A percentile compares a stretch with the other conserved stretches of the same genome.
phyloP scores from a whole-genome alignment of 441 rosid genomes.

The Populus tomentosa region DNA sequence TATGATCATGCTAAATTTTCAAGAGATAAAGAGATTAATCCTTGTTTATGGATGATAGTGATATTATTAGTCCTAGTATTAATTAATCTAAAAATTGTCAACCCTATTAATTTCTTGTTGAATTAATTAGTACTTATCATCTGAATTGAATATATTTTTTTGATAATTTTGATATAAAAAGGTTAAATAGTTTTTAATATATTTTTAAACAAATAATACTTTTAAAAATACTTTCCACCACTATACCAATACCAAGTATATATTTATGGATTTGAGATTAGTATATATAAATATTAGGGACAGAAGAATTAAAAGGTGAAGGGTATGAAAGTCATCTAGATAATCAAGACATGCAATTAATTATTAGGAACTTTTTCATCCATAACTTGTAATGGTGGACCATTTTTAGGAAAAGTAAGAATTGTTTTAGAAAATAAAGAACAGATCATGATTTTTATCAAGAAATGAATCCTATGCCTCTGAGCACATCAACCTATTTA shows the following conservation, averaged over 20 bases:
- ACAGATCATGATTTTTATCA: not conserved
- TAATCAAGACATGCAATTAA: not conserved
- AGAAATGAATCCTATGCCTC: not conserved
- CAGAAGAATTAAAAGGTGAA: not conserved
- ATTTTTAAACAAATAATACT: no score
- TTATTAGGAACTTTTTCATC: slow-evolving; percentile 24
- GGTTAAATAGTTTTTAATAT: rapidly evolving
- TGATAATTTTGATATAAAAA: no score
- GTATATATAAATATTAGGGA: not conserved
- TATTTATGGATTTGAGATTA: not conserved
- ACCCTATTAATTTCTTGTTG: not conserved
- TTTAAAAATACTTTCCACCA: no score
- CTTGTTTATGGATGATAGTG: no score
- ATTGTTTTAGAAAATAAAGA: slow-evolving; percentile 23
- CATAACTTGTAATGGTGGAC: slow-evolving; percentile 21
- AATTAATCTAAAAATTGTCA: no score
- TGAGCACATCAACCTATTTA: slow-evolving; percentile 35
- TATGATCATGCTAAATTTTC: not conserved
- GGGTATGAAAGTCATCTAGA: slow-evolving; percentile 27
- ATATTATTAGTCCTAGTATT: no score
- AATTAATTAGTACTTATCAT: not conserved
- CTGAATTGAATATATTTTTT: no score
- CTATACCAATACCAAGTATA: no score
- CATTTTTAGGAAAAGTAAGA: not conserved
- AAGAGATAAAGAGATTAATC: not conserved